These are phyloP conservation scores for Ettlia oleoabundans DNA, from an alignment of 139 green algal genomes.

Conservation along the genomic window DNA sequence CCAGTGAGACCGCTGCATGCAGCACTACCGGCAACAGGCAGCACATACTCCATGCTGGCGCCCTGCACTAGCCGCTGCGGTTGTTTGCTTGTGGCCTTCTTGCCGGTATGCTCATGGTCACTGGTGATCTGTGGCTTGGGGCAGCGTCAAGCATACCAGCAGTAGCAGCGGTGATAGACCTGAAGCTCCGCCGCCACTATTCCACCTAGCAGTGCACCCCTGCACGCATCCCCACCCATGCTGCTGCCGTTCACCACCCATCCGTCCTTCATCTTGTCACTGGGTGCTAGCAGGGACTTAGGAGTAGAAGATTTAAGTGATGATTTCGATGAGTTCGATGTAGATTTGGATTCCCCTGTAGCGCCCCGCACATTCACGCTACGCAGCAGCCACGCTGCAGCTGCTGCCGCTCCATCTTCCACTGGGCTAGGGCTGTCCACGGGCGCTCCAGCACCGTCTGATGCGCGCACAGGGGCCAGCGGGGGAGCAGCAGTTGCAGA, in stretches of 20 bases:
- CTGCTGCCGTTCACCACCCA: neutral
- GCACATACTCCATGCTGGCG: too few species aligned
- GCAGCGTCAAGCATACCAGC: too few species aligned
- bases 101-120: too few species aligned
- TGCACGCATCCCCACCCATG: too few species aligned
- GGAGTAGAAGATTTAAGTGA: slow-evolving; percentile 1
- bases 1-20: too few species aligned
- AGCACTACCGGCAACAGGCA: neutral
- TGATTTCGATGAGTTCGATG: slow-evolving; percentile 4
- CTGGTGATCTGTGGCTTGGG: too few species aligned
- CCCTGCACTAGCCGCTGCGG: too few species aligned
- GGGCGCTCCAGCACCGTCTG: slow-evolving; percentile 2
- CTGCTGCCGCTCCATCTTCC: neutral
- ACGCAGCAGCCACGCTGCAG: slow-evolving; percentile 1
- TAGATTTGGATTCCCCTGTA: neutral
- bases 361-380: slow-evolving; percentile 20
- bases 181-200: too few species aligned
- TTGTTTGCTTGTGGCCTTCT: too few species aligned
- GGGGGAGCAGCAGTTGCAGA: neutral
- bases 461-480: neutral
- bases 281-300: neutral
- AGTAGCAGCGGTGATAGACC: too few species aligned
- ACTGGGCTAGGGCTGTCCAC: slow-evolving; percentile 10
- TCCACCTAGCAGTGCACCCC: too few species aligned
- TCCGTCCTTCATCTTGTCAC: neutral